Conservation (phyloP, 306 rosid genomes). For the Quercus aquifolioides region DNA sequence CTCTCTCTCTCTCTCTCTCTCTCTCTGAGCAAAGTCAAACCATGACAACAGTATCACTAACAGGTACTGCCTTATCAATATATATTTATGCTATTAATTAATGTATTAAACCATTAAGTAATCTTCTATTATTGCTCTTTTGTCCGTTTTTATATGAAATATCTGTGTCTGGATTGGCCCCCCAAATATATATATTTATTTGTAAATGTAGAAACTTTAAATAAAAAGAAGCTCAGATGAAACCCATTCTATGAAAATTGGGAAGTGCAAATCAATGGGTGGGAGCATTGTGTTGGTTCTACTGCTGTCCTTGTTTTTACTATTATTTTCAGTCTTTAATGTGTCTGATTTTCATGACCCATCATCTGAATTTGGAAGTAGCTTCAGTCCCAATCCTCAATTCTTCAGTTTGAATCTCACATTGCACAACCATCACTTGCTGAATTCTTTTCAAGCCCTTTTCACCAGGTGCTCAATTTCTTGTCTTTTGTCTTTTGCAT, state of each 20-base stretch:
- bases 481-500: not conserved
- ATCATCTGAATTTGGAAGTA: constrained; percentile 15
- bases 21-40: not conserved
- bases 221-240: not conserved
- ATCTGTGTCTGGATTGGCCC: not conserved
- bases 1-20: not conserved
- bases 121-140: not conserved
- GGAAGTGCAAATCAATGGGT: constrained; percentile 20
- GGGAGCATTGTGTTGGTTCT: constrained; percentile 1
- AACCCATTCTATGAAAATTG: not conserved
- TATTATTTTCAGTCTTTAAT: constrained; percentile 1
- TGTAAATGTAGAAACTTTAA: not conserved
- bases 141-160: not conserved
- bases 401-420: constrained; percentile 18
- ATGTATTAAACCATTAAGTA: not conserved
- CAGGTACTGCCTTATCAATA: not conserved
- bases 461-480: constrained; percentile 15
- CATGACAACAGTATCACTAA: not conserved
- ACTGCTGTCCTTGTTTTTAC: constrained; percentile 7
- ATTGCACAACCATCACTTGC: constrained; percentile 6
- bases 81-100: not conserved
- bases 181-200: not conserved
- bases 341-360: constrained; percentile 21
- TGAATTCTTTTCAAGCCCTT: constrained; percentile 8
- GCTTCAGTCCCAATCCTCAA: constrained; percentile 19